A percentile compares a stretch with the other conserved stretches of the same genome.
Evolutionary conservation across 495 filamentous ascomycete genomes (phyloP).

Genomic region (Penicillium parvum): DNA sequence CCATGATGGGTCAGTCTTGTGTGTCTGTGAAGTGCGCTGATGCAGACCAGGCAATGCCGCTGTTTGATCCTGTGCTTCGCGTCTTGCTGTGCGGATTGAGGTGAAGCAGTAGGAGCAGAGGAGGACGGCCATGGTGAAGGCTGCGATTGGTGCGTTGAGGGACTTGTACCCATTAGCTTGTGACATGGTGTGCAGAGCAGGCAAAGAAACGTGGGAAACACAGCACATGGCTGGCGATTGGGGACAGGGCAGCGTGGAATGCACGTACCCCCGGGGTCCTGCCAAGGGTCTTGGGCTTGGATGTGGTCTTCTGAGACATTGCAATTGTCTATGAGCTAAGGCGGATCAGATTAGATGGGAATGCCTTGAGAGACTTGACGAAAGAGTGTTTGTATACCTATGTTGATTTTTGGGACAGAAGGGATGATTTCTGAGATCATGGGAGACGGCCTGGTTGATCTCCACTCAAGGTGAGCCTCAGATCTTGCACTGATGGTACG

Average conservation of each 20-base stretch:
- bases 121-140: slow-evolving; percentile 47
- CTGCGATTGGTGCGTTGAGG: slow-evolving; percentile 45
- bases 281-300: slow-evolving; percentile 16
- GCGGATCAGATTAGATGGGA: background rate
- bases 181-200: no score
- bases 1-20: slow-evolving; percentile 28
- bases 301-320: slow-evolving; percentile 14
- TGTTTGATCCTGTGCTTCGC: slow-evolving; percentile 25
- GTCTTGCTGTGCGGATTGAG: slow-evolving; percentile 44
- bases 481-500: background rate
- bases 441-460: no score
- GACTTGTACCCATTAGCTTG: slow-evolving; percentile 26
- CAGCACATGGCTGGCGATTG: no score
- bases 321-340: background rate
- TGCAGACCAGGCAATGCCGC: slow-evolving; percentile 1
- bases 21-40: slow-evolving; percentile 2
- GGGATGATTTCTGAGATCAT: no score
- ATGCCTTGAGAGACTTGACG: no score
- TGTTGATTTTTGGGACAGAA: no score
- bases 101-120: slow-evolving; percentile 47
- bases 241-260: background rate
- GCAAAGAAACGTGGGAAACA: no score
- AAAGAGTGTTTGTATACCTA: no score
- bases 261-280: slow-evolving; percentile 21
- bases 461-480: no score